Evolutionary conservation across 805 yeast species (phyloP), one percentile per base, ranked within the genome.

Genomic region (Candida coleopterorum): DNA sequence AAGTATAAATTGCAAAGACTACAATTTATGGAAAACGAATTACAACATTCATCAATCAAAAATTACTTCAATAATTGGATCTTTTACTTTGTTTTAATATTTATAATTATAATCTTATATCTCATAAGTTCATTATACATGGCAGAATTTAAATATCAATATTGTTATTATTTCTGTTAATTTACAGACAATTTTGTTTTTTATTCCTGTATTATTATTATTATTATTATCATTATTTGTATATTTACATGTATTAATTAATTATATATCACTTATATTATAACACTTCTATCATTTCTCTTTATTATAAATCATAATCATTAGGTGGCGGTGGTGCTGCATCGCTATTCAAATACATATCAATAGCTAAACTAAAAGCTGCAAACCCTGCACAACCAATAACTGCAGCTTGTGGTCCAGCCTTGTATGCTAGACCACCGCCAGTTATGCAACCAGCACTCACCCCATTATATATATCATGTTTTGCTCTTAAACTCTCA

Each of bases 381-480:
- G 97, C 97, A 66, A 93, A 93, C 7, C 97, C 98, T 18, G 94
- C 96, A 70, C 97, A 93, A 1, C 98, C 98, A 40, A 89, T 57
- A 18, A 79, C 50, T 0, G 96, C 93, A 20, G 95, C 94, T 50
- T 81, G 88, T 1, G 98, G 98, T 1, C 98, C 98, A 32, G 93
- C 78, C 55, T 84, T 86, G 48, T 85, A 74, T 2, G 97, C 95
- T 35, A 93, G 72, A 0, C 96, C 97, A 23, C 96, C 98, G 29
- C 98, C 98, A 1, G 98, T 93, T 25, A 90, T 68, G 62, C 97
- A 93, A 2, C 98, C 98, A 4, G 97, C 97, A 29, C 77, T 72
- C 2, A 86, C 77, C 30, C 97, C 96, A 56, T 93, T 93, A 63
- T 81, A 87, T 9, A 90, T 75, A 59, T 93, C 98, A 52, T 84